Evolutionary conservation across 1,284 basidiomycete genomes (phyloP).

Genomic region (Cryptococcus sp.): DNA sequence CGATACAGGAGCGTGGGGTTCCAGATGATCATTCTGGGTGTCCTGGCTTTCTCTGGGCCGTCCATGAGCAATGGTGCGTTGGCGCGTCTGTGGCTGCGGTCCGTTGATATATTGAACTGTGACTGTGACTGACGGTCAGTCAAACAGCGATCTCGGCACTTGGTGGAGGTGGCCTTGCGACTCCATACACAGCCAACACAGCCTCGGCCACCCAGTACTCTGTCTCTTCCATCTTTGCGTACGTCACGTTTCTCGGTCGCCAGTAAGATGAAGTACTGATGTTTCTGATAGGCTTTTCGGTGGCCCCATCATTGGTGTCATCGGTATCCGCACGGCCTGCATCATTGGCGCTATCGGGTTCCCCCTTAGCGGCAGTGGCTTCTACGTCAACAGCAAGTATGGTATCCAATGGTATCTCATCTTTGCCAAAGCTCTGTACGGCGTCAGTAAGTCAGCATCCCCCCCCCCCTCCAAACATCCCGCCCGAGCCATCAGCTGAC

Average conservation of each 20-base stretch:
- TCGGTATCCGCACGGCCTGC: constrained; percentile 1
- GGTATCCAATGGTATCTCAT: constrained; percentile 17
- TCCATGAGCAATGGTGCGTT: constrained; percentile 7
- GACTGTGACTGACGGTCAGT: no score
- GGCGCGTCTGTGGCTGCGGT: no score
- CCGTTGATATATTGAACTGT: no score
- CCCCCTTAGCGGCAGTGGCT: not conserved
- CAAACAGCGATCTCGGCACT: not conserved
- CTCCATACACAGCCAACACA: constrained; percentile 4
- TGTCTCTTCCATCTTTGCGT: constrained; percentile 2
- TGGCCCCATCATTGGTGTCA: constrained; percentile 1
- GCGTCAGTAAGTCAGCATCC: constrained; percentile 2
- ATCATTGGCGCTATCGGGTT: constrained; percentile 6
- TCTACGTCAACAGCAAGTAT: constrained; percentile 12
- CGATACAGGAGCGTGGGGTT: constrained; percentile 2
- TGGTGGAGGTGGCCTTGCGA: constrained; percentile 5
- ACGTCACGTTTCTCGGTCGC: not conserved
- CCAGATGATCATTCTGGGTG: constrained; percentile 5
- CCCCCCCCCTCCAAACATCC: no score
- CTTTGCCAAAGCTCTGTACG: constrained; percentile 11
- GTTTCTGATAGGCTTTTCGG: not conserved
- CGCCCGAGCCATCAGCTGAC: not conserved
- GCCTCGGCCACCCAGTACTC: constrained; percentile 7
- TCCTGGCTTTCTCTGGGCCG: constrained; percentile 6
- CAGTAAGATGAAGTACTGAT: not conserved